These are phyloP conservation scores for Calvatia gigantea DNA, from an alignment of 768 basidiomycete genomes.

Conservation along the genomic window DNA sequence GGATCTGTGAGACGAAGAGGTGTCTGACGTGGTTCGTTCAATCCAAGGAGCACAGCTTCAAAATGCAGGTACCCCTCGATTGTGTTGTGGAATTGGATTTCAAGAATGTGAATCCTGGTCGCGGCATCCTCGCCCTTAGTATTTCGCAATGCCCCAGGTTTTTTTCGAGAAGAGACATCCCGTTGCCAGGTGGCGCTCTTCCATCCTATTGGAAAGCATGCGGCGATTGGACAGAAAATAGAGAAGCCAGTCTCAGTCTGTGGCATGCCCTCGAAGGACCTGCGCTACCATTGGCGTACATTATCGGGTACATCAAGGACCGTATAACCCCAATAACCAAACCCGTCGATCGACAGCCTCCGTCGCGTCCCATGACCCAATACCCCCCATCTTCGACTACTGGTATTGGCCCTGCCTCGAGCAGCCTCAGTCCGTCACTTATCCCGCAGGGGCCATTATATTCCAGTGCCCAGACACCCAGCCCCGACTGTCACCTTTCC, in stretches of 20 bases:
- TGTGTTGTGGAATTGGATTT: slow-evolving; percentile 58
- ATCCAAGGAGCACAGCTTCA: slow-evolving; percentile 70
- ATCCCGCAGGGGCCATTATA: neutral
- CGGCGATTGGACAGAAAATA: slow-evolving; percentile 74
- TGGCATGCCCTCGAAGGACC: slow-evolving; percentile 66
- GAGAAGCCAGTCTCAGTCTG: slow-evolving; percentile 61
- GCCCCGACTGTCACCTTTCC: neutral
- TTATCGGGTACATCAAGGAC: slow-evolving; percentile 40
- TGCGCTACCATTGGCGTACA: slow-evolving; percentile 53
- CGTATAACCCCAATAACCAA: slow-evolving; percentile 2
- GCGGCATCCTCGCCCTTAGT: slow-evolving; percentile 58
- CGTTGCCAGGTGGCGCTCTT: slow-evolving; percentile 24
- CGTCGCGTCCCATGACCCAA: slow-evolving; percentile 26
- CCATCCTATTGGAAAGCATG: slow-evolving; percentile 58
- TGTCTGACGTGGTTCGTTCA: slow-evolving; percentile 79
- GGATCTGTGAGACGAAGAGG: slow-evolving; percentile 63
- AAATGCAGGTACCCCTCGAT: slow-evolving; percentile 79
- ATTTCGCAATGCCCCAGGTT: slow-evolving; percentile 68
- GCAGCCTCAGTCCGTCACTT: neutral
- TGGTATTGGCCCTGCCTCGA: too few relatives aligned
- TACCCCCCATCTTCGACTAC: too few relatives aligned
- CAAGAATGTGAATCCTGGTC: slow-evolving; percentile 47
- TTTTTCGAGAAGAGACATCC: slow-evolving; percentile 49
- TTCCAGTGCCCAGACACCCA: neutral
- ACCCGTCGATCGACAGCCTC: too few relatives aligned